Percentiles rank a stretch among this genome's conserved stretches.
phyloP scores from a whole-genome alignment of 352 stramenopile genomes.

The Globisporangium nodosum region DNA sequence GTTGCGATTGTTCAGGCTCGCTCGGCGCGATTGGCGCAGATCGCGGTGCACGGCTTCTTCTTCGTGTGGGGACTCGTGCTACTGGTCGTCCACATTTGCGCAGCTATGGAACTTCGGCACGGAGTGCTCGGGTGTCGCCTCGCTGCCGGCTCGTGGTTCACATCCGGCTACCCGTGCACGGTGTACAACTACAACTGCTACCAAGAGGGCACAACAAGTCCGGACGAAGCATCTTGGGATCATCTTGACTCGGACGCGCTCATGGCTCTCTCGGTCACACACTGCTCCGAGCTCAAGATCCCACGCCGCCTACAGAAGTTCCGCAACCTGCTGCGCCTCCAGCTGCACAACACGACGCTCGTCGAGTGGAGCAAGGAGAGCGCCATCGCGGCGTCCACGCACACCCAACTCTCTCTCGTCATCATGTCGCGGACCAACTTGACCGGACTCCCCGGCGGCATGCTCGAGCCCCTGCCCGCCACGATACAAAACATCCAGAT shows the following conservation, averaged over 20 bases:
- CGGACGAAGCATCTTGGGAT: background rate
- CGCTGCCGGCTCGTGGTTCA: constrained; percentile 9
- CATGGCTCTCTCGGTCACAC: constrained; percentile 2
- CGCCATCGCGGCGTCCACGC: background rate
- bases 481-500: constrained; percentile 5
- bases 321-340: constrained; percentile 1
- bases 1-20: no score
- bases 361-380: constrained; percentile 4
- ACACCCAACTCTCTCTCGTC: background rate
- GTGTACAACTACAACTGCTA: constrained; percentile 18
- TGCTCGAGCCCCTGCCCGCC: constrained; percentile 2
- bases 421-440: constrained; percentile 5
- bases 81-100: constrained; percentile 11
- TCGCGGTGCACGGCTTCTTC: constrained; percentile 18
- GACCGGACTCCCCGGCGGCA: background rate
- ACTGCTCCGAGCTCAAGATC: constrained; percentile 6
- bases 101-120: background rate
- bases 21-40: background rate
- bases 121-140: background rate
- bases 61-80: constrained; percentile 17
- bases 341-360: constrained; percentile 9
- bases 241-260: constrained; percentile 6
- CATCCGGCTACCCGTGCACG: constrained; percentile 16
- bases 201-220: background rate
- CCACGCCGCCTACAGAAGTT: constrained; percentile 2